A percentile compares a stretch with the other conserved stretches of the same genome.
Evolutionary conservation across 805 yeast species (phyloP).

Genomic region (Yarrowia porcina): DNA sequence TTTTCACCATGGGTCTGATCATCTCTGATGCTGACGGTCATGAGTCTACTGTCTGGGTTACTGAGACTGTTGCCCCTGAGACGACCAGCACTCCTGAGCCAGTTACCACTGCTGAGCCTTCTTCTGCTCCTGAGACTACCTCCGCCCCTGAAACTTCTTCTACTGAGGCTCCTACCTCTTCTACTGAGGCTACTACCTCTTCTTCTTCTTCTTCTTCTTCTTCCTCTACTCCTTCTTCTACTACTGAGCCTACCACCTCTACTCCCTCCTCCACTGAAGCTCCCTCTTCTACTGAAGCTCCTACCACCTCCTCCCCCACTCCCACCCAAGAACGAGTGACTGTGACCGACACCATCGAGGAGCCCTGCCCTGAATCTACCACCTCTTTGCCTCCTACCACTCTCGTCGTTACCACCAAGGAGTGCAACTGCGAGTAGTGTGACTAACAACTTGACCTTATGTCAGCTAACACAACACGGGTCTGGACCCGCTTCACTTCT

Average conservation of each 20-base stretch:
- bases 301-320: neutral
- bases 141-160: neutral
- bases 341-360: neutral
- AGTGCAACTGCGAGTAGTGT: neutral
- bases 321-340: neutral
- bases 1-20: constrained; percentile 16
- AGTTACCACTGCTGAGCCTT: neutral
- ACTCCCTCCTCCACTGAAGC: neutral
- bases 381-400: neutral
- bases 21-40: neutral
- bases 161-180: neutral
- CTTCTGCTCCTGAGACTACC: neutral
- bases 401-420: constrained; percentile 5
- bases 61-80: neutral
- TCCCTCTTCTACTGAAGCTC: neutral
- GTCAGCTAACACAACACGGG: neutral
- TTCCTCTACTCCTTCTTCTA: neutral
- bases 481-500: constrained; percentile 3
- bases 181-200: neutral
- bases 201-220: neutral
- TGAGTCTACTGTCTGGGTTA: neutral
- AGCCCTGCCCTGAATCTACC: neutral
- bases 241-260: neutral
- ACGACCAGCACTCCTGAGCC: neutral
- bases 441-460: neutral